Percentiles rank a stretch among this genome's conserved stretches.
Conservation (phyloP, 2,329 filamentous ascomycete species). For the Aspergillus sp. region DNA sequence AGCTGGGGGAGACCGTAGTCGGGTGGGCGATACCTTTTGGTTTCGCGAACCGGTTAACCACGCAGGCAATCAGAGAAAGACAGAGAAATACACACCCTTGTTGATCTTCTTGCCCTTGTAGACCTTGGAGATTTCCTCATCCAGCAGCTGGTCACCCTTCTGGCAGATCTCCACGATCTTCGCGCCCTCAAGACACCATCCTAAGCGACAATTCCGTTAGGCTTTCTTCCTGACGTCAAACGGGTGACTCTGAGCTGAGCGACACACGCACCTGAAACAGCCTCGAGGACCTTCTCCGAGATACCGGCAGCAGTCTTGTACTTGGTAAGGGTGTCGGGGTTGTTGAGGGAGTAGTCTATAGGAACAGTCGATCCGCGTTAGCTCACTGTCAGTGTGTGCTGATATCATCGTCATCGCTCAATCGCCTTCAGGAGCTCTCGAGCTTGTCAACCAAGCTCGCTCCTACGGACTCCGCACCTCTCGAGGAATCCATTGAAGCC, state of each 20-base stretch:
- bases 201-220: constrained; percentile 25
- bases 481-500: not conserved
- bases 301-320: constrained; percentile 96
- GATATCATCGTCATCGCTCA: no score
- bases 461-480: no score
- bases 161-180: constrained; percentile 94
- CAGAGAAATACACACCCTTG: constrained; percentile 58
- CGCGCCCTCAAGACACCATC: constrained; percentile 68
- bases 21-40: constrained; percentile 77
- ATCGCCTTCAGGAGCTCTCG: not conserved
- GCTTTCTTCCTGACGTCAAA: not conserved
- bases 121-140: constrained; percentile 89
- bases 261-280: constrained; percentile 53
- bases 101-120: constrained; percentile 96
- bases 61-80: not conserved
- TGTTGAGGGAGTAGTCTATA: constrained; percentile 78
- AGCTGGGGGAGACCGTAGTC: constrained; percentile 86
- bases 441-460: no score
- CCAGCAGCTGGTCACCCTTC: constrained; percentile 88
- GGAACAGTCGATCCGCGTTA: not conserved
- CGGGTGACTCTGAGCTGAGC: not conserved
- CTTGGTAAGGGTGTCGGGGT: constrained; percentile 94
- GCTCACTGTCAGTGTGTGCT: not conserved
- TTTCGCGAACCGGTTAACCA: not conserved
- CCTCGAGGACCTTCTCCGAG: constrained; percentile 88